Evolutionary conservation across 2,329 filamentous ascomycete species (phyloP).

Genomic region (Epichloe bromicola): DNA sequence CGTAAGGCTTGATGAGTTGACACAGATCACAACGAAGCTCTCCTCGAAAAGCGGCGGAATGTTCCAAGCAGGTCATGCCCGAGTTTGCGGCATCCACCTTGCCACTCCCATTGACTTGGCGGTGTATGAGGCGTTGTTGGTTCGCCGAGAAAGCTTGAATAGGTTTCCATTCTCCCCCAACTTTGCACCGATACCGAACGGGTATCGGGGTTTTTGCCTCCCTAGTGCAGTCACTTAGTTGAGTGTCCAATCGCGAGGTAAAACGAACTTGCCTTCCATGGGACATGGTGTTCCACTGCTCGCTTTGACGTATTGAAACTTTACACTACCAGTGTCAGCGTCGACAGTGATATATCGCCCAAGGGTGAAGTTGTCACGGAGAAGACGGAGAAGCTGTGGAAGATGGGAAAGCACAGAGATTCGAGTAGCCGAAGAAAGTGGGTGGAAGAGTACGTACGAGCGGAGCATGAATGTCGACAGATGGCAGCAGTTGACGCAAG

Average conservation of each 20-base stretch:
- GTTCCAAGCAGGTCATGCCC: slow-evolving; percentile 25
- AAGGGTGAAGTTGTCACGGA: neutral
- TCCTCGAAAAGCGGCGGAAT: slow-evolving; percentile 12
- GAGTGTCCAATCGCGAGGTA: neutral
- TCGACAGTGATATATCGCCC: neutral
- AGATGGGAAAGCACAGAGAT: neutral
- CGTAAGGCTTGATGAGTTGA: slow-evolving; percentile 12
- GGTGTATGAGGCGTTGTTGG: slow-evolving; percentile 17
- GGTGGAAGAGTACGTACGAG: neutral
- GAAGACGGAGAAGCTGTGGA: neutral
- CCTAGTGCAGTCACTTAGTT: neutral
- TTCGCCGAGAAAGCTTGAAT: slow-evolving; percentile 19
- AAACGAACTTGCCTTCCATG: neutral
- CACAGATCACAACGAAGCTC: slow-evolving; percentile 22
- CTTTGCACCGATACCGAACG: slow-evolving; percentile 19
- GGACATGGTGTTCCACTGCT: neutral
- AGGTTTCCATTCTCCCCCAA: slow-evolving; percentile 25
- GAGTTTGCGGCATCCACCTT: slow-evolving; percentile 17
- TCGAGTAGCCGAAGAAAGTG: too few relatives aligned
- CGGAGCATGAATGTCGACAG: neutral
- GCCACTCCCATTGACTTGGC: slow-evolving; percentile 5
- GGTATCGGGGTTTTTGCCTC: neutral
- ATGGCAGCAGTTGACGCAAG: neutral
- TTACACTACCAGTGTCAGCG: neutral
- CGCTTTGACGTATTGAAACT: neutral